Evolutionary conservation across 768 basidiomycete genomes (phyloP), one percentile per base, ranked within the genome.

Genomic region (Pisolithus orientalis): DNA sequence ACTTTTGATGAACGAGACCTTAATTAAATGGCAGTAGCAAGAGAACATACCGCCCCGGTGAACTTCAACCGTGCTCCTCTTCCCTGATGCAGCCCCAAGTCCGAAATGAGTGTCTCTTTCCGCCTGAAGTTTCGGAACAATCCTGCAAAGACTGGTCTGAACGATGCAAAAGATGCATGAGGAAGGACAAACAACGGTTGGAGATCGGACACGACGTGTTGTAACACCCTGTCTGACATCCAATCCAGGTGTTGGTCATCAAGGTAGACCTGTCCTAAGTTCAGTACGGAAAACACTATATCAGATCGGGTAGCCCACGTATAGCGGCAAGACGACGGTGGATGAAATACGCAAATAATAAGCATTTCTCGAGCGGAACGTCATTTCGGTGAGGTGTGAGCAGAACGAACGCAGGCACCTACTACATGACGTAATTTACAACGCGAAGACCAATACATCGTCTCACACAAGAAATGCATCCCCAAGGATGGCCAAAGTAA

Each of bases 171-270:
- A 6, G 6, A n/a, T 24, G 44, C n/a, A 25, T 17, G 27, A 6
- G 51, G 43, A 53, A 39, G 51, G 14, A 59, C 74, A 48, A 38
- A 82, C 90, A 84, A 72, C 53, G 87, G 85, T 57, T 87, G 78
- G 44, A 96, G 67, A 65, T 92, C 90, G 9, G 80, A 77, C 2
- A 96, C 75, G 16, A 95, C 88, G 59, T 83, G 80, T 61, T 93
- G 91, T 2, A 95, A 72, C 39, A 87, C 75, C 25, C 68, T 59
- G 59, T 95, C 92, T 6, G 86, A 83, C 92, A 96, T 95, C 94
- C 94, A 96, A 51, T 83, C 76, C 14, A 89, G 68, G 72, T 96
- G 94, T 10, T 82, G 79, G 57, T 90, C 90, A 62, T 96, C 94
- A 28, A 96, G 80, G 67, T 94, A 94, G 4, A 94, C 70, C 85